Percentiles rank a stretch among this genome's conserved stretches.
Evolutionary conservation across 1,139 yeast species (phyloP).

Genomic region (Hyphopichia khmerensis): DNA sequence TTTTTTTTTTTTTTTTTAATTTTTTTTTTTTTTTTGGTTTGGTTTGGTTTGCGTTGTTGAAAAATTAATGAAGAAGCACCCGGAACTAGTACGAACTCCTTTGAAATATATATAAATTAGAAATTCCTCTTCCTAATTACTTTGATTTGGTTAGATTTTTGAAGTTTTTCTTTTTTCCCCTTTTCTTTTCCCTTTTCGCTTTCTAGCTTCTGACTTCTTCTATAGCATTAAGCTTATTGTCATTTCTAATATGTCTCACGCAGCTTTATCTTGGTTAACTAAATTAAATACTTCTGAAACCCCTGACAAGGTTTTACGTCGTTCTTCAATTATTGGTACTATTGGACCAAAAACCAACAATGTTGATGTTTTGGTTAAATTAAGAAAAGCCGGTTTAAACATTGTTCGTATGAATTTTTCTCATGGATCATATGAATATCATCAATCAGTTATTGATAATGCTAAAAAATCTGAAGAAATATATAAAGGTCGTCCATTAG

Average conservation of each 20-base stretch:
- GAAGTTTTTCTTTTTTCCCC: no score
- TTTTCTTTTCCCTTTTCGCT: not conserved
- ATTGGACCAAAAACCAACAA: constrained; percentile 97
- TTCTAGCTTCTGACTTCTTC: no score
- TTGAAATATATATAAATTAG: not conserved
- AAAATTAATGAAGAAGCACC: no score
- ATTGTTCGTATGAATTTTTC: constrained; percentile 98
- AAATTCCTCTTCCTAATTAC: no score
- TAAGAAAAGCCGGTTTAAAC: constrained; percentile 96
- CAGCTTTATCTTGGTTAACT: constrained; percentile 70
- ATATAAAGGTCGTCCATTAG: constrained; percentile 94
- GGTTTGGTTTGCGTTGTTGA: no score
- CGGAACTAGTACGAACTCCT: no score
- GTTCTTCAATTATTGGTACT: constrained; percentile 96
- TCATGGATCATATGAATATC: constrained; percentile 97
- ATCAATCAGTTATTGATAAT: constrained; percentile 93
- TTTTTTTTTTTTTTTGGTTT: not conserved
- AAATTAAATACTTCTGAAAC: constrained; percentile 72
- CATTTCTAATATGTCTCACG: constrained; percentile 28
- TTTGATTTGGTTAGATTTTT: no score
- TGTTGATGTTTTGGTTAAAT: constrained; percentile 78
- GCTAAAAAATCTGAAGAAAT: constrained; percentile 90
- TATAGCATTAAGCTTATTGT: no score
- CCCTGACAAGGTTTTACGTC: constrained; percentile 85
- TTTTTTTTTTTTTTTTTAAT: not conserved